Evolutionary conservation across 352 stramenopile genomes (phyloP).

Genomic region (Stramenopiles sp.): DNA sequence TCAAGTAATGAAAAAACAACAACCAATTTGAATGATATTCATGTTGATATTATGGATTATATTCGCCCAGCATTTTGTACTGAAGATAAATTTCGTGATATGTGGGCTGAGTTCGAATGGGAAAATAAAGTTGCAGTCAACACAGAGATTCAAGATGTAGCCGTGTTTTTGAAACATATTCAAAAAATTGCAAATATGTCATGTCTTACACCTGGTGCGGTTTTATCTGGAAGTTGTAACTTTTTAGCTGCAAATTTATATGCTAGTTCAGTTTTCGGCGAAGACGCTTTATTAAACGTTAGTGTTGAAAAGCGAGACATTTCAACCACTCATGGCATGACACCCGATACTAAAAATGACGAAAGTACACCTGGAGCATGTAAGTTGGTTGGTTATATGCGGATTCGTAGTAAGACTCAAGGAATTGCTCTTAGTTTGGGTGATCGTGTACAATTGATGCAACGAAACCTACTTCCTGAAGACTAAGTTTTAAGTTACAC

Average conservation of each 20-base stretch:
- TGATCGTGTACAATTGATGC: too few relatives aligned
- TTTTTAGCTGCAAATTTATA: constrained; percentile 71
- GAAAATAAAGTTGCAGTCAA: constrained; percentile 97
- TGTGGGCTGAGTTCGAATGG: constrained; percentile 99
- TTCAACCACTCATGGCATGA: constrained; percentile 20
- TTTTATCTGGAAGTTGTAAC: constrained; percentile 38
- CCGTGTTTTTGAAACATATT: constrained; percentile 89
- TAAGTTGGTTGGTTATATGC: constrained; percentile 31
- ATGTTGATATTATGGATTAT: constrained; percentile 99
- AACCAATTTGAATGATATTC: constrained; percentile 97
- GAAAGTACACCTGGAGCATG: too few relatives aligned
- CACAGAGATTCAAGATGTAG: constrained; percentile 79
- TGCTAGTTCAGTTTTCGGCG: constrained; percentile 44
- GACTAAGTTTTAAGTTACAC: too few relatives aligned
- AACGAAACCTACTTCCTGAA: too few relatives aligned
- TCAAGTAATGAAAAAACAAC: constrained; percentile 25
- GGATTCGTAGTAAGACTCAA: constrained; percentile 98
- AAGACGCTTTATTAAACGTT: constrained; percentile 96
- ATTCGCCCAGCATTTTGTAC: constrained; percentile 68
- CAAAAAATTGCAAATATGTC: constrained; percentile 94
- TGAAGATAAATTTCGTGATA: constrained; percentile 84
- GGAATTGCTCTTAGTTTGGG: constrained; percentile 93
- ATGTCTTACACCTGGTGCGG: constrained; percentile 33
- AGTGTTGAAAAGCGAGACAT: constrained; percentile 94
- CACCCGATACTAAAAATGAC: too few relatives aligned